Percentiles rank a stretch among this genome's conserved stretches.
Evolutionary conservation across 495 filamentous ascomycete species (phyloP).

Genomic region (Penicillium ucsense): DNA sequence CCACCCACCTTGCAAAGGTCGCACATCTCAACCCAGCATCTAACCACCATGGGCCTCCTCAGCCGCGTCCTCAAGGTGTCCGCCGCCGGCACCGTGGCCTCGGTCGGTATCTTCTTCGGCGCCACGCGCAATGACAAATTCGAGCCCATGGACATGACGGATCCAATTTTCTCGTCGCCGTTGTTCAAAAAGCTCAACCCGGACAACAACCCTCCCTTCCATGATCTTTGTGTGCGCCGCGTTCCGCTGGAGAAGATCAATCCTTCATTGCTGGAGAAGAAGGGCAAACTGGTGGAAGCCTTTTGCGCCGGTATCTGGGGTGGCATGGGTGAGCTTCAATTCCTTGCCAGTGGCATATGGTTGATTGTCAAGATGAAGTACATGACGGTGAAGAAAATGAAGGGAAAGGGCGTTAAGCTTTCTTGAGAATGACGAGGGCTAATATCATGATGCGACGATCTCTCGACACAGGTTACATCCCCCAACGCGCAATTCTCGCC

Average conservation of each 20-base stretch:
- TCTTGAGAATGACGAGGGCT: too few species aligned
- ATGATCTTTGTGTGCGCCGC: slow-evolving; percentile 53
- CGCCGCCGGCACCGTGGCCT: slow-evolving; percentile 31
- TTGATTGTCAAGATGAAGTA: too few species aligned
- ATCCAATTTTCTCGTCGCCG: slow-evolving; percentile 51
- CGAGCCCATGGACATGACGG: slow-evolving; percentile 41
- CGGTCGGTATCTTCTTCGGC: slow-evolving; percentile 33
- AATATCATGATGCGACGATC: too few species aligned
- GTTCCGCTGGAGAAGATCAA: slow-evolving; percentile 54
- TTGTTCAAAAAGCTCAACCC: slow-evolving; percentile 51
- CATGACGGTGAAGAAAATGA: too few species aligned
- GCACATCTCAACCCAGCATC: too few species aligned
- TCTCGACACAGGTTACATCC: slow-evolving; percentile 42
- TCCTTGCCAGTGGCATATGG: neutral
- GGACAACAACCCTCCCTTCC: slow-evolving; percentile 46
- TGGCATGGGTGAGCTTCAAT: slow-evolving; percentile 44
- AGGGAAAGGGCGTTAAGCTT: too few species aligned
- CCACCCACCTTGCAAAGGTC: too few species aligned
- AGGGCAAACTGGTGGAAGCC: slow-evolving; percentile 48
- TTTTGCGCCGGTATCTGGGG: slow-evolving; percentile 61
- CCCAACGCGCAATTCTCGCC: slow-evolving; percentile 51
- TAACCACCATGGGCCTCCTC: slow-evolving; percentile 38
- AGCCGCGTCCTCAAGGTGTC: slow-evolving; percentile 32
- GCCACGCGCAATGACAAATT: slow-evolving; percentile 37
- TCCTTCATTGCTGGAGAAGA: slow-evolving; percentile 51